phyloP scores from a whole-genome alignment of 225 moss, liverwort and hornwort species.

The Thuidium tamariscinum region DNA sequence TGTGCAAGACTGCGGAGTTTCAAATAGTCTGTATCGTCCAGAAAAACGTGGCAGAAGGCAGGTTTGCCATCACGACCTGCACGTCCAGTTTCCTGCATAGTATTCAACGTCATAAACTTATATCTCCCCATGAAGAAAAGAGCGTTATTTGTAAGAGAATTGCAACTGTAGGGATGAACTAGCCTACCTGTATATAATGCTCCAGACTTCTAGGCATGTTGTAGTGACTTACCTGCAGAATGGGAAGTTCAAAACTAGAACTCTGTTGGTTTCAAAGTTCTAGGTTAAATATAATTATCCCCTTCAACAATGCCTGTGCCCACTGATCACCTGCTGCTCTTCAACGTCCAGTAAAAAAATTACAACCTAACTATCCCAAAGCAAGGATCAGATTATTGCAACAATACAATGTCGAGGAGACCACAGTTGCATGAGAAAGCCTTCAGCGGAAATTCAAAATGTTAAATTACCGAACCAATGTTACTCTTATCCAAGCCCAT shows the following conservation, averaged over 20 bases:
- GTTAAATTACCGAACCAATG: slow-evolving; percentile 62
- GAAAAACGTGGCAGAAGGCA: slow-evolving; percentile 73
- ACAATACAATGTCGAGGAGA: neutral
- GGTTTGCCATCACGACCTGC: slow-evolving; percentile 81
- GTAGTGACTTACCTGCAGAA: slow-evolving; percentile 71
- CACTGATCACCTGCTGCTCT: neutral
- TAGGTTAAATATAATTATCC: neutral
- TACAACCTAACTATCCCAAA: neutral
- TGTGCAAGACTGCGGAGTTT: slow-evolving; percentile 94
- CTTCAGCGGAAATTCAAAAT: neutral
- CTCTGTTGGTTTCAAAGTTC: neutral
- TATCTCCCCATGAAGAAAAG: neutral
- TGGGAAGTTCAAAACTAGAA: neutral
- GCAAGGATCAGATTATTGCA: neutral
- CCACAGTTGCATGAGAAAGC: neutral
- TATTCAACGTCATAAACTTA: neutral
- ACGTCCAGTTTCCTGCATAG: slow-evolving; percentile 83
- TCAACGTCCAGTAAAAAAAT: neutral
- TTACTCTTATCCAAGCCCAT: slow-evolving; percentile 98
- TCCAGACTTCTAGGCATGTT: slow-evolving; percentile 91
- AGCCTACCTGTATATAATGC: slow-evolving; percentile 80
- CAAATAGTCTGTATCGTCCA: slow-evolving; percentile 75
- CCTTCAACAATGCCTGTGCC: neutral
- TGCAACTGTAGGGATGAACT: neutral
- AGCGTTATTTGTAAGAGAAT: neutral